Evolutionary conservation across 148 eudicot species (phyloP).

Genomic region (Selenicereus undatus): DNA sequence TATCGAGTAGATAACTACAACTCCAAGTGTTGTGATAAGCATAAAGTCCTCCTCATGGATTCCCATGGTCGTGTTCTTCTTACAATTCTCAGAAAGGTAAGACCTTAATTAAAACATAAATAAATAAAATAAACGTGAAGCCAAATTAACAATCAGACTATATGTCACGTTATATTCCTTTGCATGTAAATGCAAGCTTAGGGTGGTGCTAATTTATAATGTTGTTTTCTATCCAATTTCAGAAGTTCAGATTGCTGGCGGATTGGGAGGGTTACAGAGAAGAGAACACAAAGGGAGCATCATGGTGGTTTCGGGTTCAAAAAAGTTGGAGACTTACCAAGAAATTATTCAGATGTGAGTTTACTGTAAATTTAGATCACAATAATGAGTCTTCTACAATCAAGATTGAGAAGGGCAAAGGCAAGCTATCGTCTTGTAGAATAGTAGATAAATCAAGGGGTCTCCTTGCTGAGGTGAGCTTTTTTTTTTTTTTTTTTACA

Average conservation of each 20-base stretch:
- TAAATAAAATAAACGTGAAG: too few species aligned
- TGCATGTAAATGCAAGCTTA: too few species aligned
- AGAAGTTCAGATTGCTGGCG: constrained; percentile 32
- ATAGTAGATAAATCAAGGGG: constrained; percentile 32
- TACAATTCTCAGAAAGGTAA: constrained; percentile 40
- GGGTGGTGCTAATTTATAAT: too few species aligned
- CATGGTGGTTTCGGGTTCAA: constrained; percentile 32
- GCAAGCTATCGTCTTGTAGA: constrained; percentile 17
- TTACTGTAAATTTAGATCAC: constrained; percentile 17
- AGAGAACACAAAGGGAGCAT: constrained; percentile 21
- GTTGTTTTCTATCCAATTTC: not conserved
- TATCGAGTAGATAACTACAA: constrained; percentile 47
- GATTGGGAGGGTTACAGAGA: constrained; percentile 36
- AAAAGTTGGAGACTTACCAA: constrained; percentile 26
- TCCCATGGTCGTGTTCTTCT: constrained; percentile 36
- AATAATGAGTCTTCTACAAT: constrained; percentile 9
- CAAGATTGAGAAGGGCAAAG: constrained; percentile 26
- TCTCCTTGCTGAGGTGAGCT: constrained; percentile 36
- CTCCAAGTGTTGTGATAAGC: constrained; percentile 18
- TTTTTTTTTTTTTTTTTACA: too few species aligned
- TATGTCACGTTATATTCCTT: too few species aligned
- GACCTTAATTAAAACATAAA: too few species aligned
- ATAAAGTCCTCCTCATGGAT: constrained; percentile 44
- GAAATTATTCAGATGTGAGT: constrained; percentile 13
- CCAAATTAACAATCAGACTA: too few species aligned